Conservation (phyloP, 1,139 yeast genomes). For the Yamadazyma conglobata region DNA sequence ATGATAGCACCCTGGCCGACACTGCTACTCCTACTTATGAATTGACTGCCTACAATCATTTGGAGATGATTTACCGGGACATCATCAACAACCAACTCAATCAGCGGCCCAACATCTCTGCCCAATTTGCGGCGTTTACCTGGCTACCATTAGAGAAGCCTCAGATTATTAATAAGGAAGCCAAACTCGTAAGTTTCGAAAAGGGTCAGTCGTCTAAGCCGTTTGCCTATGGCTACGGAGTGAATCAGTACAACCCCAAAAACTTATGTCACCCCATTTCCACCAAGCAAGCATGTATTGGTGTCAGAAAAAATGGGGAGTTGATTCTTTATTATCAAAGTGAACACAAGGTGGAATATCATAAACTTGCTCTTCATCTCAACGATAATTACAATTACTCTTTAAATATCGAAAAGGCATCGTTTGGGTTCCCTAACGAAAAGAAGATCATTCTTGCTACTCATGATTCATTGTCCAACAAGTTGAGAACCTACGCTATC, state of each 20-base stretch:
- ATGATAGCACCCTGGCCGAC: slow-evolving; percentile 8
- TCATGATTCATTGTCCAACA: slow-evolving; percentile 37
- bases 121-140: slow-evolving; percentile 48
- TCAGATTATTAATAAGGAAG: slow-evolving; percentile 52
- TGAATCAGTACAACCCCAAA: slow-evolving; percentile 54
- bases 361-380: slow-evolving; percentile 27
- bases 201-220: slow-evolving; percentile 9
- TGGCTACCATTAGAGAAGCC: slow-evolving; percentile 74
- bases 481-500: slow-evolving; percentile 47
- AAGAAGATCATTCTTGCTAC: slow-evolving; percentile 48
- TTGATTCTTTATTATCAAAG: slow-evolving; percentile 59
- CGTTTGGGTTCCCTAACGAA: slow-evolving; percentile 58
- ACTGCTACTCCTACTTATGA: slow-evolving; percentile 34
- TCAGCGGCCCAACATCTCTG: slow-evolving; percentile 18
- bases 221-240: slow-evolving; percentile 47
- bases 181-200: slow-evolving; percentile 25
- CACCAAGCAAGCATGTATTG: slow-evolving; percentile 70
- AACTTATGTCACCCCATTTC: slow-evolving; percentile 69
- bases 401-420: slow-evolving; percentile 42
- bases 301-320: slow-evolving; percentile 62
- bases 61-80: slow-evolving; percentile 45
- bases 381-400: slow-evolving; percentile 10
- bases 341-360: slow-evolving; percentile 58
- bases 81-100: slow-evolving; percentile 17
- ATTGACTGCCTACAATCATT: slow-evolving; percentile 44